Percentiles rank a stretch among this genome's conserved stretches.
Conservation (phyloP, 1,139 yeast genomes). For the Wickerhamomyces sp. region DNA sequence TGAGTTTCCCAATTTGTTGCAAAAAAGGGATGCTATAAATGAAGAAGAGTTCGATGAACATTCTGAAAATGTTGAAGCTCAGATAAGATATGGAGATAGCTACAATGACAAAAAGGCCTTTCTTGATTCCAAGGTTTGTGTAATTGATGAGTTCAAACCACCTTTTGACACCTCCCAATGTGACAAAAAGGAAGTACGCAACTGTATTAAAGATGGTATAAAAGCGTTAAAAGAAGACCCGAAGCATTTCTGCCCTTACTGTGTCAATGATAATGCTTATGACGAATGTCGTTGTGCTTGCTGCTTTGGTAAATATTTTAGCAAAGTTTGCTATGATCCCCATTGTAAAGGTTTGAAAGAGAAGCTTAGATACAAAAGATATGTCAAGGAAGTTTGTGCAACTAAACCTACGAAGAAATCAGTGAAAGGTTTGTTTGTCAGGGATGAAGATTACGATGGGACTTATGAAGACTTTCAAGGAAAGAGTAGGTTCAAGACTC, state of each 20-base stretch:
- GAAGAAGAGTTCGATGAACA: slow-evolving; percentile 1
- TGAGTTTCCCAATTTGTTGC: not conserved
- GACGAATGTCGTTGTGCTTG: slow-evolving; percentile 26
- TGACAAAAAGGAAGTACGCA: slow-evolving; percentile 16
- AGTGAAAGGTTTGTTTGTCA: slow-evolving; percentile 3
- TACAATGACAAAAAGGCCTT: slow-evolving; percentile 13
- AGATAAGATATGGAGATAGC: slow-evolving; percentile 6
- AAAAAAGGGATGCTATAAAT: not conserved
- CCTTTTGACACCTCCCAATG: slow-evolving; percentile 18
- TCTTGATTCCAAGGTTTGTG: slow-evolving; percentile 15
- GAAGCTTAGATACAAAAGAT: slow-evolving; percentile 21
- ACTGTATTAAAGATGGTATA: slow-evolving; percentile 21
- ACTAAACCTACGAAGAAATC: slow-evolving; percentile 18
- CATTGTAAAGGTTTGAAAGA: slow-evolving; percentile 18
- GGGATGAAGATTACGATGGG: slow-evolving; percentile 2
- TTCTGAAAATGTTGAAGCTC: not conserved
- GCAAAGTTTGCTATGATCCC: slow-evolving; percentile 23
- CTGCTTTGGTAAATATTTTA: slow-evolving; percentile 22
- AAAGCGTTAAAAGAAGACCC: slow-evolving; percentile 17
- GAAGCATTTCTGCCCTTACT: slow-evolving; percentile 22
- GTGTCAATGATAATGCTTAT: slow-evolving; percentile 22
- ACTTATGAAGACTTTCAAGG: not conserved
- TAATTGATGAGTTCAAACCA: slow-evolving; percentile 17
- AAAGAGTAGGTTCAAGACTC: not conserved
- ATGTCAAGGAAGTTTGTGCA: slow-evolving; percentile 21